These are phyloP conservation scores for Trichoderma koningiopsis DNA, from an alignment of 2,329 filamentous ascomycete genomes.

Conservation along the genomic window DNA sequence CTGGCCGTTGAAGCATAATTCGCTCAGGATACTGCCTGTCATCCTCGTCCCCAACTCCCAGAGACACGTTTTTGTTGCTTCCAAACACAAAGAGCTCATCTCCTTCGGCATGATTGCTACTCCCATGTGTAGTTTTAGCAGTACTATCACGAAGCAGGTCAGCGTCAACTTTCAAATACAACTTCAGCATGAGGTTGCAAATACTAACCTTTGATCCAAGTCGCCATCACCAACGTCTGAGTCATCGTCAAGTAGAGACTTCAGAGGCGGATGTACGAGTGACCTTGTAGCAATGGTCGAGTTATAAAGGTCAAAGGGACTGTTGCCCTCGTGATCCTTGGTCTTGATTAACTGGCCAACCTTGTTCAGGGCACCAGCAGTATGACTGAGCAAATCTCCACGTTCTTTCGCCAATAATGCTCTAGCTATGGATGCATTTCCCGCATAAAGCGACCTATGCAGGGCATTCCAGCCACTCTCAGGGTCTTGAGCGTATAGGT, in stretches of 20 bases:
- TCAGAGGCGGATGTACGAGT: conserved; percentile 53
- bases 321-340: conserved; percentile 93
- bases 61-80: conserved; percentile 91
- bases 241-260: conserved; percentile 53
- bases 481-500: conserved; percentile 82
- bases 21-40: conserved; percentile 93
- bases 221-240: conserved; percentile 57
- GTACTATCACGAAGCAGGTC: not conserved
- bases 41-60: conserved; percentile 94
- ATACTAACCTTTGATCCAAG: conserved; percentile 36
- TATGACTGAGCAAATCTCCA: conserved; percentile 62
- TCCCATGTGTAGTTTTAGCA: not conserved
- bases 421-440: conserved; percentile 84
- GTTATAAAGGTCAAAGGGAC: conserved; percentile 90
- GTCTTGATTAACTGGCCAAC: conserved; percentile 84
- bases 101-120: conserved; percentile 47
- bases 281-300: conserved; percentile 80
- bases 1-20: conserved; percentile 73
- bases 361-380: conserved; percentile 60
- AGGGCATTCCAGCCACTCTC: conserved; percentile 97
- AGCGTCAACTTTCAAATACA: not conserved
- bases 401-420: conserved; percentile 78
- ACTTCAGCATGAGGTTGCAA: not conserved
- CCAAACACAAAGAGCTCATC: conserved; percentile 94
- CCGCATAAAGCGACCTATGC: conserved; percentile 86